These are phyloP conservation scores for Fusarium buharicum DNA, from an alignment of 2,329 filamentous ascomycete genomes.

Conservation along the genomic window DNA sequence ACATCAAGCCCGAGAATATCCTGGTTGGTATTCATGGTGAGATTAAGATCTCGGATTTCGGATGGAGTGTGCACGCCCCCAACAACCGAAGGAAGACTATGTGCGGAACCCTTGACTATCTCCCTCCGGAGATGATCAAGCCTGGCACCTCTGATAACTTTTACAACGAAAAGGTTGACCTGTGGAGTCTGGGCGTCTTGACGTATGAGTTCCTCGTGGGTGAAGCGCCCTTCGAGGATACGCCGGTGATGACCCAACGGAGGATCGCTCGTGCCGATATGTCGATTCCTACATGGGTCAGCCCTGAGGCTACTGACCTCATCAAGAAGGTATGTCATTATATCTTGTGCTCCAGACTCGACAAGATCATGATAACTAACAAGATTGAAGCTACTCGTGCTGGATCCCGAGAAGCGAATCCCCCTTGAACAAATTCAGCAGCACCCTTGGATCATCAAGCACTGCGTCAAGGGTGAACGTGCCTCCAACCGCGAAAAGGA, in stretches of 20 bases:
- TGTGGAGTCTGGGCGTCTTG: conserved; percentile 95
- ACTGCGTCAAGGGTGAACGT: conserved; percentile 77
- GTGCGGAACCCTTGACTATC: conserved; percentile 96
- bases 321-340: conserved; percentile 81
- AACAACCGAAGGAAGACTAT: conserved; percentile 94
- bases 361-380: conserved; percentile 36
- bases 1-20: conserved; percentile 99
- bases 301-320: conserved; percentile 87
- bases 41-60: conserved; percentile 98
- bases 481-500: conserved; percentile 62
- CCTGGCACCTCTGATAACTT: conserved; percentile 83
- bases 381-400: conserved; percentile 77
- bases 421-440: conserved; percentile 86
- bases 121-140: conserved; percentile 97
- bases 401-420: conserved; percentile 94
- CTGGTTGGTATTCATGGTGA: conserved; percentile 95
- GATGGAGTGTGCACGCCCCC: conserved; percentile 97
- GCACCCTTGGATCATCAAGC: conserved; percentile 97
- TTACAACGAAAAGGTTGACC: conserved; percentile 94
- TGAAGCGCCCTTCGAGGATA: conserved; percentile 97
- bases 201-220: conserved; percentile 97
- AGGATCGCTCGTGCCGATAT: conserved; percentile 91
- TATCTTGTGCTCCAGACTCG: neutral
- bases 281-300: conserved; percentile 90
- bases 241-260: conserved; percentile 90